Evolutionary conservation across 176 grass and related monocot species (phyloP), one percentile per base, ranked within the genome.

Genomic region (Puya raimondii): DNA sequence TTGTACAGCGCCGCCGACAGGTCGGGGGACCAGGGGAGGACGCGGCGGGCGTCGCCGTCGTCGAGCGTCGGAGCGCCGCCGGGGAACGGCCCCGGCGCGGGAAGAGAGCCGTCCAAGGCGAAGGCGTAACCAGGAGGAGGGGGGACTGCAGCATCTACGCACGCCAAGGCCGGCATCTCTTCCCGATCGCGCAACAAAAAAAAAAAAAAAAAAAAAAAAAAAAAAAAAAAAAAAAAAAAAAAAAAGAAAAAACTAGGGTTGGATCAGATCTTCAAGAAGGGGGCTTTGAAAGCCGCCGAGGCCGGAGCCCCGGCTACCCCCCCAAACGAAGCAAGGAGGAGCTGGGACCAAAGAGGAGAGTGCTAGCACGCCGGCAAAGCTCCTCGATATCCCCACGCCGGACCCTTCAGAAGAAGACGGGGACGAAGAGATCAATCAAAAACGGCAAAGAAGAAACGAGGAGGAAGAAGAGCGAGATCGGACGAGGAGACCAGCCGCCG

Each of bases 261-360:
- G 17, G 5, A 61, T 50, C 13, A 68, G 65, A 68, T 68, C 52
- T 69, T 49, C 73, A 85, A 82, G 84, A 48, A 90, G 93, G 93
- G 93, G 93, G 86, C 93, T 97, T 92, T 87, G 71, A 82, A 85
- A 92, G 93, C 93, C 89, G 89, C 93, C 89, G 89, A 97, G 93
- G 93, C 93, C 89, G 93, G 87, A 89, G 93, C 93, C 93, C 89
- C 89, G 93, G 93, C 93, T 89, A 92, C 93, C 93, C 93, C 93
- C 89, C 72, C 89, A 97, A 92, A 87, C 47, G 89, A 75, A 79
- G 89, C 93, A 92, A 51, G 65, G 49, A 25, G 17, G 23, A 29
- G 52, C 74, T 48, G 17, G 42, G 9, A n/a, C 57, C 53, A 3
- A 22, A 33, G 66, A 77, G n/a, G 13, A 20, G 57, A 59, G 49